Conservation (phyloP, 2,329 filamentous ascomycete species). For the Pyrenophora graminea region DNA sequence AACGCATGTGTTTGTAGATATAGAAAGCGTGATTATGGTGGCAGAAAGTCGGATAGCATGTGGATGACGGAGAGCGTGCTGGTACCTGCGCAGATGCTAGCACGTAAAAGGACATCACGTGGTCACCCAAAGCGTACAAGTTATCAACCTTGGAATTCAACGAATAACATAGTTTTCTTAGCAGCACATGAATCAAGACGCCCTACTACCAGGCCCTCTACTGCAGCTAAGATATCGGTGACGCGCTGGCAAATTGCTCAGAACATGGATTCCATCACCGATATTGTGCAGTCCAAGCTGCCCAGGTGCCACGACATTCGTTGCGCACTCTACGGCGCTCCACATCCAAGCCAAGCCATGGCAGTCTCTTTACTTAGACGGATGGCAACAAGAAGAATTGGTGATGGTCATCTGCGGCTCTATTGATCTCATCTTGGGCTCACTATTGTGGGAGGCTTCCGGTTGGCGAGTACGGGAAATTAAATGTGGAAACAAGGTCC, state of each 20-base stretch:
- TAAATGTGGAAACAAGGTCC: conserved; percentile 29
- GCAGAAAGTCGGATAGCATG: too few relatives aligned
- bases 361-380: conserved; percentile 7
- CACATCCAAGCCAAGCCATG: conserved; percentile 16
- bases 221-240: background rate
- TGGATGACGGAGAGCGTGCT: too few relatives aligned
- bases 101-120: background rate
- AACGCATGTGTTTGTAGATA: too few relatives aligned
- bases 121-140: background rate
- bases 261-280: conserved; percentile 4
- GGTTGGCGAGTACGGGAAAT: conserved; percentile 35
- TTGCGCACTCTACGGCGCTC: conserved; percentile 10
- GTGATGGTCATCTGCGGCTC: conserved; percentile 26
- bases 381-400: conserved; percentile 12
- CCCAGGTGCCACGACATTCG: conserved; percentile 15
- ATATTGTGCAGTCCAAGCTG: background rate
- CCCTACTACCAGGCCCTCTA: background rate
- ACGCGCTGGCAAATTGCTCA: conserved; percentile 3
- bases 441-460: conserved; percentile 17
- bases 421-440: conserved; percentile 32
- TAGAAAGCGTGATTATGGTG: too few relatives aligned
- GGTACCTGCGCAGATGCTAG: too few relatives aligned
- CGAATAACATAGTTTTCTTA: background rate
- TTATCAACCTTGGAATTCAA: background rate
- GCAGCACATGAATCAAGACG: background rate